Conservation (phyloP, 305 asterid species). For the Withania somnifera region DNA sequence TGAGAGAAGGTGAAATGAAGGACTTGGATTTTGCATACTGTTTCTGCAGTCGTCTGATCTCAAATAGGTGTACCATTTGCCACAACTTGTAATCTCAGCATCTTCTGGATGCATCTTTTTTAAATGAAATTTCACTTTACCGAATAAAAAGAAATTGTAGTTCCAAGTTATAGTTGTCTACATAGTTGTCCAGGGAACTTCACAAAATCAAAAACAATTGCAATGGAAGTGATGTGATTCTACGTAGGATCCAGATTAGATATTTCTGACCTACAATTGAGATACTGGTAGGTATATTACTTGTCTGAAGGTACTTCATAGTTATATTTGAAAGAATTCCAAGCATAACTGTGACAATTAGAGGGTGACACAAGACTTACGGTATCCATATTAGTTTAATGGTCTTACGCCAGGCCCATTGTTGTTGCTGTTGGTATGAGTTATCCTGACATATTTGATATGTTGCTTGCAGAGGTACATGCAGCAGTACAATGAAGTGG, state of each 20-base stretch:
- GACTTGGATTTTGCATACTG: neutral
- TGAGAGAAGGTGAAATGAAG: neutral
- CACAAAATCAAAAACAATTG: neutral
- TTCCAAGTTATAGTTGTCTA: neutral
- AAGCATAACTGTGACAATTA: neutral
- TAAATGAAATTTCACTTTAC: too few species aligned
- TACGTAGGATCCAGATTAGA: neutral
- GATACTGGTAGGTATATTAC: neutral
- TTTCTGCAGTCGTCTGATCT: neutral
- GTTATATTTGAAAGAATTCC: neutral
- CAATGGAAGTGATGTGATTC: neutral
- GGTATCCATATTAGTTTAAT: neutral
- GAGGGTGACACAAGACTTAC: neutral
- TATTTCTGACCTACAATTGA: neutral
- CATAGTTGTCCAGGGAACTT: neutral
- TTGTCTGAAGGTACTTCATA: neutral
- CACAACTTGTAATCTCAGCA: too few species aligned
- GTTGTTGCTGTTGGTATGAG: neutral
- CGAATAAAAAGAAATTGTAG: too few species aligned
- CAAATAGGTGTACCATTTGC: neutral
- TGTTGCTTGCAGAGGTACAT: slow-evolving; percentile 46
- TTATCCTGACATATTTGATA: neutral
- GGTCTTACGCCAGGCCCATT: neutral
- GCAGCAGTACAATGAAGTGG: slow-evolving; percentile 56
- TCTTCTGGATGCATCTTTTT: too few species aligned